phyloP scores from a whole-genome alignment of 257 asterid species.

The Nicotiana undulata region DNA sequence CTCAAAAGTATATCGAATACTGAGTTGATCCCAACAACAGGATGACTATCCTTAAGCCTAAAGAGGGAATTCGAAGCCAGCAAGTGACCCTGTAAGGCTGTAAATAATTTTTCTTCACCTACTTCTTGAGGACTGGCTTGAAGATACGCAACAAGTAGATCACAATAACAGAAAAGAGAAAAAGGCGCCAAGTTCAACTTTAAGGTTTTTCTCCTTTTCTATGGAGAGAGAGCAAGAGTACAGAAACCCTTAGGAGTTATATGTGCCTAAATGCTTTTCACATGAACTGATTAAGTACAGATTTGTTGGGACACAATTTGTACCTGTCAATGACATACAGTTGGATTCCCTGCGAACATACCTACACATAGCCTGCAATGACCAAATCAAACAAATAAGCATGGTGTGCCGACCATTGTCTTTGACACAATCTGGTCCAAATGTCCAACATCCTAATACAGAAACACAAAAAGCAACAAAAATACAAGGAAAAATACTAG shows the following conservation, averaged over 20 bases:
- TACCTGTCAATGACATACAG: conserved; percentile 73
- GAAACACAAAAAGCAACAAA: neutral
- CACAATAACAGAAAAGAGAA: neutral
- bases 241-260: neutral
- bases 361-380: conserved; percentile 63
- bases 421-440: neutral
- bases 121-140: neutral
- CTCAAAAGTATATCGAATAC: neutral
- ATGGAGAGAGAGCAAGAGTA: neutral
- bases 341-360: conserved; percentile 61
- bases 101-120: neutral
- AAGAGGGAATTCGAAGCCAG: neutral
- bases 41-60: neutral
- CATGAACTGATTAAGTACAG: neutral
- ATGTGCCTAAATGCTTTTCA: neutral
- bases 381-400: neutral
- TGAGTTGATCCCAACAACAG: neutral
- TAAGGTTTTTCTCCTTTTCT: neutral
- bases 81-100: neutral
- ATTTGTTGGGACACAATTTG: neutral
- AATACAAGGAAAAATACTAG: neutral
- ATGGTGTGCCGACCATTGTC: neutral
- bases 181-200: neutral
- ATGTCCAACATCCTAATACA: neutral
- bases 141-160: neutral